Percentiles rank a stretch among this genome's conserved stretches.
These are phyloP conservation scores for Fusarium brachygibbosum DNA, from an alignment of 2,329 filamentous ascomycete genomes.

Conservation along the genomic window DNA sequence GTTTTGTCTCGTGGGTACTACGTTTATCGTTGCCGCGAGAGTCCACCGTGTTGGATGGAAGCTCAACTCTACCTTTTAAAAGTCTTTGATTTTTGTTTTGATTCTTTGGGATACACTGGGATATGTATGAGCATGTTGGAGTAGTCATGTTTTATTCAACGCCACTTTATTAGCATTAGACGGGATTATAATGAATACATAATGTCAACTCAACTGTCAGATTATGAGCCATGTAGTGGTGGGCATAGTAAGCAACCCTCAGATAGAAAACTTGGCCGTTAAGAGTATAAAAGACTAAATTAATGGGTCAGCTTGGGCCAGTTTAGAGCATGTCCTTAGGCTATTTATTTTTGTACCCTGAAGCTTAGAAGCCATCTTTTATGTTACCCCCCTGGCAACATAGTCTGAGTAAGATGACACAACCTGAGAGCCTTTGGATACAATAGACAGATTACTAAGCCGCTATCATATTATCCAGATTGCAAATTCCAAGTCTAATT, in stretches of 20 bases:
- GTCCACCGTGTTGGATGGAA: conserved; percentile 39
- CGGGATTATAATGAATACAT: neutral
- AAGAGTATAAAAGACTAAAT: too few relatives aligned
- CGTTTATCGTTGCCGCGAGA: conserved; percentile 19
- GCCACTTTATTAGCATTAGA: neutral
- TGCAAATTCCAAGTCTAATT: neutral
- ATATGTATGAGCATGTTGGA: neutral
- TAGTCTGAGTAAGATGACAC: neutral
- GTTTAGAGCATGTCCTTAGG: too few relatives aligned
- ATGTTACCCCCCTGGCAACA: neutral
- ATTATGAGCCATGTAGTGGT: too few relatives aligned
- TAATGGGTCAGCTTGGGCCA: too few relatives aligned
- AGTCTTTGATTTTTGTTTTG: neutral
- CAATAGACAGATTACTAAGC: neutral
- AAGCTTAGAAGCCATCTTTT: neutral
- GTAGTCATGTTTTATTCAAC: neutral
- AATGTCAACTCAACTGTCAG: neutral
- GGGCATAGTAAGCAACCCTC: too few relatives aligned
- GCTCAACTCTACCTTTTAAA: conserved; percentile 18
- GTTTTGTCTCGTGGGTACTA: conserved; percentile 37
- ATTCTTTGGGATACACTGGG: neutral
- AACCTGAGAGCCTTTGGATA: neutral
- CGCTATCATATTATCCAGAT: neutral
- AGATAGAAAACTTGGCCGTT: too few relatives aligned
- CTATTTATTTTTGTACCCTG: too few relatives aligned